Base-by-base conservation (phyloP, 768 basidiomycete genomes). In the Rhizopogon salebrosus region DNA sequence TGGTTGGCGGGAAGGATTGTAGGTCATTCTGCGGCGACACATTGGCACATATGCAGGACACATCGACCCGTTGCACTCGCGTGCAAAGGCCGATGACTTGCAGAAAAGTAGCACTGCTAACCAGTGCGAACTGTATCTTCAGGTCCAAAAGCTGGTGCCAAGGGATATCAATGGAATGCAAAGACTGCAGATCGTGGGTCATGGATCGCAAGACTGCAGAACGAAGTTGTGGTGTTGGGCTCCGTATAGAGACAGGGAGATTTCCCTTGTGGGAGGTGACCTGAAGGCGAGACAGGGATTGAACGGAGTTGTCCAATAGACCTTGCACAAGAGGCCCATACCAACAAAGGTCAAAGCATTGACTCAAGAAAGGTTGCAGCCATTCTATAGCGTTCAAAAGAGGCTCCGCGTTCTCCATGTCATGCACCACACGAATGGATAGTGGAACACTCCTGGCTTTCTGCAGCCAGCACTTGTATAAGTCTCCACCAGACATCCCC, bases 311-410 rank as follows among this genome's bases (percentile, higher is more conserved):
- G 31, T 50, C 38, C 23, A 70, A 58, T 4, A 66, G 39, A 1
- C 52, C 41, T 20, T 58, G 58, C 6, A 70, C 16, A 27, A 56
- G 59, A 9, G 68, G 60, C 0, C 67, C 67, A n/a, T 68, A 58
- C 66, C 64, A 68, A 66, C 68, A 68, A 18, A 68, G 54, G 42
- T 70, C 66, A 7, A 29, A 31, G 40, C 61, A 68, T 5, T 49
- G 59, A n/a, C 41, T 8, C 29, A 68, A 40, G 39, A 66, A 37
- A 2, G 54, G 64, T 6, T 49, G 58, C 13, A 68, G 59, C 66
- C 66, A 68, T 29, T 31, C 48, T 7, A 57, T 40, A 3, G 55
- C 36, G 16, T 55, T 50, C 2, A 56, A 48, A 11, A 56, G 18
- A 2, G 50, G 24, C 3, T 42, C 13, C 0, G 34, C n/a, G 22